A percentile compares a stretch with the other conserved stretches of the same genome.
These are phyloP conservation scores for Tephrocybe sp. DNA, from an alignment of 768 basidiomycete genomes.

Conservation along the genomic window DNA sequence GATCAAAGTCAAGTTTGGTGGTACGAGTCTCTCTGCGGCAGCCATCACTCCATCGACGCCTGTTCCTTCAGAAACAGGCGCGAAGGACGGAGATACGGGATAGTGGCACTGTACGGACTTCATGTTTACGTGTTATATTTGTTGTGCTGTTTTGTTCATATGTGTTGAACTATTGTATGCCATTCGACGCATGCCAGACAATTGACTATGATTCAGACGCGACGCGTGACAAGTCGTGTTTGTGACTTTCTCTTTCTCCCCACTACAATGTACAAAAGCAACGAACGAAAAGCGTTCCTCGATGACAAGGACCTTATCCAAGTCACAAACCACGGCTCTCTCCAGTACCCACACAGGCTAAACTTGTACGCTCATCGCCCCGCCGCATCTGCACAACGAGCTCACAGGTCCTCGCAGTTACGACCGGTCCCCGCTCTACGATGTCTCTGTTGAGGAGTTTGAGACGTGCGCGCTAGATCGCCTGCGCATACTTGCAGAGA, in stretches of 20 bases:
- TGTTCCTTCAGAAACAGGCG: constrained; percentile 59
- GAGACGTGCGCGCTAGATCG: constrained; percentile 89
- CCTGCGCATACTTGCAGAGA: constrained; percentile 84
- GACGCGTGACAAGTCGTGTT: constrained; percentile 23
- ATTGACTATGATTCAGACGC: too few relatives aligned
- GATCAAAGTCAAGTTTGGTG: constrained; percentile 72
- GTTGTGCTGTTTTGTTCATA: neutral
- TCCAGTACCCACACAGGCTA: constrained; percentile 63
- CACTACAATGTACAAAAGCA: constrained; percentile 35
- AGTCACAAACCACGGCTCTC: constrained; percentile 30
- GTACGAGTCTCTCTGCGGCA: constrained; percentile 39
- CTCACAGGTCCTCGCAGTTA: constrained; percentile 54
- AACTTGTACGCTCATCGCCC: constrained; percentile 65
- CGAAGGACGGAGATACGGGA: constrained; percentile 77
- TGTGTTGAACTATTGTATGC: neutral
- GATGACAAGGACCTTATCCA: constrained; percentile 23
- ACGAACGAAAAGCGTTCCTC: constrained; percentile 22
- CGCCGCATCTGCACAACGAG: constrained; percentile 1
- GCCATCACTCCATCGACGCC: constrained; percentile 37
- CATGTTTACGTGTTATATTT: constrained; percentile 4
- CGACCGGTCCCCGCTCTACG: constrained; percentile 78
- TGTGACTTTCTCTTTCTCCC: constrained; percentile 11
- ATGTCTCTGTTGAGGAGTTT: constrained; percentile 94
- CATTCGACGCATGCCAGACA: constrained; percentile 6
- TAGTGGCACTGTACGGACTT: constrained; percentile 27